phyloP scores from a whole-genome alignment of 495 filamentous ascomycete genomes.

The Halenospora varia region DNA sequence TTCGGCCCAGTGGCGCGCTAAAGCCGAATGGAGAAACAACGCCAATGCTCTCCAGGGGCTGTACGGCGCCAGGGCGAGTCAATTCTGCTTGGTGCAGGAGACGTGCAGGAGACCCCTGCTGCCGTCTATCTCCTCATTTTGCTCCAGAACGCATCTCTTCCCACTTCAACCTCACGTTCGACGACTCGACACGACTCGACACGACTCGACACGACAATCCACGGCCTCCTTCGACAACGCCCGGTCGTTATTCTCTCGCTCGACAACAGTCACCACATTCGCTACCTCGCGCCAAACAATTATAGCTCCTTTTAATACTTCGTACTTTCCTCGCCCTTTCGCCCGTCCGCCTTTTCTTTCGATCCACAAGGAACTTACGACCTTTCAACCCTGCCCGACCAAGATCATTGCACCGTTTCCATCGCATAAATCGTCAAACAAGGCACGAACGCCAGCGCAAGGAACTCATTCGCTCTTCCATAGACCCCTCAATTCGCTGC shows the following conservation, averaged over 20 bases:
- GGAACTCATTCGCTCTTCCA: slow-evolving; percentile 1
- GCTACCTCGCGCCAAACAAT: not conserved
- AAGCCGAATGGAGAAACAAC: too few species aligned
- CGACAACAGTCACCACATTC: too few species aligned
- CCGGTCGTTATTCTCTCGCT: not conserved
- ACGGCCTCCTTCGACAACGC: not conserved
- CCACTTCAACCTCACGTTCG: not conserved
- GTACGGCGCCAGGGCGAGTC: too few species aligned
- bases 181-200: not conserved
- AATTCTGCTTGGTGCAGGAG: too few species aligned
- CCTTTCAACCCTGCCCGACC: not conserved
- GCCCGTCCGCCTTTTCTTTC: not conserved
- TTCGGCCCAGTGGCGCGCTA: too few species aligned
- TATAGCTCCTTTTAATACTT: too few species aligned
- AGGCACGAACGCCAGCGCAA: not conserved
- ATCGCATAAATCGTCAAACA: not conserved
- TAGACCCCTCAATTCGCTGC: not conserved
- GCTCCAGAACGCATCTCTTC: not conserved
- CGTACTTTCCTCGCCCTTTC: not conserved
- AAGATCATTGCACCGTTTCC: not conserved
- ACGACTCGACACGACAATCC: not conserved
- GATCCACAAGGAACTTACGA: not conserved
- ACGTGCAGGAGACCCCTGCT: not conserved
- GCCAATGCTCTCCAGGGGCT: too few species aligned
- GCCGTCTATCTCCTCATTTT: not conserved